Conservation (phyloP, 148 eudicot genomes). For the Pouteria glomerata region DNA sequence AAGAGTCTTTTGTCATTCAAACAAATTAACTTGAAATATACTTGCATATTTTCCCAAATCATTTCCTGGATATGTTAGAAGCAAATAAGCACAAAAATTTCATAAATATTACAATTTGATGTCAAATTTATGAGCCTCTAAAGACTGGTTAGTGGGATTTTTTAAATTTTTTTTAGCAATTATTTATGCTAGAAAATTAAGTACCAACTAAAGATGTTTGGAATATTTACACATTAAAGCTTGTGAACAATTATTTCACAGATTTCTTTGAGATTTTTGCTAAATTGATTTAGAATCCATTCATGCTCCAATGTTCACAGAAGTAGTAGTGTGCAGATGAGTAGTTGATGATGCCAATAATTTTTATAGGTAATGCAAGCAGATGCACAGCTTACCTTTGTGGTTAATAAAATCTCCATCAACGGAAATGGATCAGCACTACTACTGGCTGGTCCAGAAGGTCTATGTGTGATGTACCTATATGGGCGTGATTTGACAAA, state of each 20-base stretch:
- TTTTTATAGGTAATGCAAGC: constrained; percentile 62
- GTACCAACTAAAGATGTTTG: neutral
- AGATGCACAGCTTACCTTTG: constrained; percentile 50
- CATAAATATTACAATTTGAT: too few species aligned
- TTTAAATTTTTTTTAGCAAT: neutral
- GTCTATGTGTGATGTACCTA: constrained; percentile 63
- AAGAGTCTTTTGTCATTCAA: too few species aligned
- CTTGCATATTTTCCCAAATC: too few species aligned
- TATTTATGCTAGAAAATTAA: too few species aligned
- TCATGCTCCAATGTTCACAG: neutral
- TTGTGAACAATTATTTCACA: neutral
- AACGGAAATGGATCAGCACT: constrained; percentile 81
- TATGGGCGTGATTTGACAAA: constrained; percentile 53
- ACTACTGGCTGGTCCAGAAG: constrained; percentile 62
- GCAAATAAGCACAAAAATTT: too few species aligned
- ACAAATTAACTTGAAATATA: too few species aligned
- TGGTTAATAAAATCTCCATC: constrained; percentile 58
- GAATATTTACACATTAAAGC: neutral
- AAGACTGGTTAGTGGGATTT: neutral
- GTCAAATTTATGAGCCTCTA: too few species aligned
- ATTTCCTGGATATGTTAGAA: too few species aligned
- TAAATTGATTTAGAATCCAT: neutral
- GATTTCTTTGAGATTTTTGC: neutral
- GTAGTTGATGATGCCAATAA: constrained; percentile 11
- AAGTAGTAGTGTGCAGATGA: neutral